Evolutionary conservation across 2,329 filamentous ascomycete genomes (phyloP).

Genomic region (Claviceps spartinae): DNA sequence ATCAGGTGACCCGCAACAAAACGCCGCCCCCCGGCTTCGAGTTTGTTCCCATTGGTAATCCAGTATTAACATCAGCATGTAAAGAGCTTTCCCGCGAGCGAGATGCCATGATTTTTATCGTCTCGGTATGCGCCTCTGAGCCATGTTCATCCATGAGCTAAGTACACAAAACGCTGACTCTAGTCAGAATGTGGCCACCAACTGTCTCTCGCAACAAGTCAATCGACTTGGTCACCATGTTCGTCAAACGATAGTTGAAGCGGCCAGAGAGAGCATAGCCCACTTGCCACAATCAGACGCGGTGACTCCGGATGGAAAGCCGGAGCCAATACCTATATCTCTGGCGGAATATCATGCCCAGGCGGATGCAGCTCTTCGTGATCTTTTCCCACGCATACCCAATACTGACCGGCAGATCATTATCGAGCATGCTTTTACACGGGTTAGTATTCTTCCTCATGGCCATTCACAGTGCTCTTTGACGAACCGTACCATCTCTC

Average conservation of each 20-base stretch:
- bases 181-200: constrained; percentile 14
- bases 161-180: constrained; percentile 1
- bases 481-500: constrained; percentile 6
- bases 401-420: constrained; percentile 50
- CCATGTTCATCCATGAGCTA: background rate
- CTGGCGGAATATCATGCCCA: constrained; percentile 48
- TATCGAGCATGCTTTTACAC: constrained; percentile 48
- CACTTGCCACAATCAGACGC: constrained; percentile 12
- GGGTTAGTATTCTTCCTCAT: constrained; percentile 29
- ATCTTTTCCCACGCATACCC: constrained; percentile 52
- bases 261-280: constrained; percentile 27
- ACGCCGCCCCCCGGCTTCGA: constrained; percentile 46
- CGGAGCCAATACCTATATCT: constrained; percentile 45
- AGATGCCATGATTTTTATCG: constrained; percentile 52
- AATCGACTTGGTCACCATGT: constrained; percentile 49
- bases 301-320: constrained; percentile 18
- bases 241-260: constrained; percentile 43
- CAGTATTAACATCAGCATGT: constrained; percentile 44
- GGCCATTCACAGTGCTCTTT: constrained; percentile 1
- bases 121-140: constrained; percentile 33
- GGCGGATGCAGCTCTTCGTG: constrained; percentile 47
- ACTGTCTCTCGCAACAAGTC: constrained; percentile 35
- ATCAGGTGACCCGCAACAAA: constrained; percentile 37
- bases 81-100: constrained; percentile 51
- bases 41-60: constrained; percentile 50